A percentile compares a stretch with the other conserved stretches of the same genome.
phyloP scores from a whole-genome alignment of 257 asterid genomes.

The Gardenia jasminoides region DNA sequence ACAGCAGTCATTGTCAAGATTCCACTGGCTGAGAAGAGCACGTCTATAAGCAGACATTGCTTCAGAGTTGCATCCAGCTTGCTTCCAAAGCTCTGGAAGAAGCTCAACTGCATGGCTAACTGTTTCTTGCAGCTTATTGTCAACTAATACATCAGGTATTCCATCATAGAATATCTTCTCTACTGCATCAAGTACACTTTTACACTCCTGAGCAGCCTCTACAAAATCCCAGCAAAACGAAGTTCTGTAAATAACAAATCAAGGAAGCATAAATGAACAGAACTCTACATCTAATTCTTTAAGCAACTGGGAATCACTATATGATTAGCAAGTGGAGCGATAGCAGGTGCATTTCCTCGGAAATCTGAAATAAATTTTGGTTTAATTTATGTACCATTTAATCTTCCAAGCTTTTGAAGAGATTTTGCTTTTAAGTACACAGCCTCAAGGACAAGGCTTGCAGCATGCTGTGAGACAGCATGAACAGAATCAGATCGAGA shows the following conservation, averaged over 20 bases:
- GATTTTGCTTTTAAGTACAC: constrained; percentile 91
- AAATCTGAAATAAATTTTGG: constrained; percentile 14
- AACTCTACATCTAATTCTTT: constrained; percentile 9
- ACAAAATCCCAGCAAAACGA: constrained; percentile 39
- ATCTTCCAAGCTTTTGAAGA: constrained; percentile 89
- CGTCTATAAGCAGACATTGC: constrained; percentile 85
- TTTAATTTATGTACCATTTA: constrained; percentile 53
- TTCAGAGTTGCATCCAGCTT: constrained; percentile 65
- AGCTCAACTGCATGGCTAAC: constrained; percentile 93
- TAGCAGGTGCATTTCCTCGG: constrained; percentile 4
- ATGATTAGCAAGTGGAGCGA: neutral
- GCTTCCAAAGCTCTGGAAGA: constrained; percentile 93
- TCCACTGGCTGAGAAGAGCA: constrained; percentile 95
- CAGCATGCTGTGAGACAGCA: constrained; percentile 74
- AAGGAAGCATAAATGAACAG: constrained; percentile 21
- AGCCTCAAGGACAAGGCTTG: constrained; percentile 92
- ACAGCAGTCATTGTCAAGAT: constrained; percentile 80
- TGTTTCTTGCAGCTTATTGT: constrained; percentile 89
- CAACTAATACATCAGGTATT: constrained; percentile 74
- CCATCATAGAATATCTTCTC: constrained; percentile 84
- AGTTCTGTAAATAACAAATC: constrained; percentile 29
- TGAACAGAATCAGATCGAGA: constrained; percentile 57
- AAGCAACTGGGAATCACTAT: constrained; percentile 8
- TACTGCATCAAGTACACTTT: constrained; percentile 90
- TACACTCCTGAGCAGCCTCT: constrained; percentile 96